Percentiles rank a stretch among this genome's conserved stretches.
Conservation (phyloP, 2,329 filamentous ascomycete species). For the Neurospora sp. region DNA sequence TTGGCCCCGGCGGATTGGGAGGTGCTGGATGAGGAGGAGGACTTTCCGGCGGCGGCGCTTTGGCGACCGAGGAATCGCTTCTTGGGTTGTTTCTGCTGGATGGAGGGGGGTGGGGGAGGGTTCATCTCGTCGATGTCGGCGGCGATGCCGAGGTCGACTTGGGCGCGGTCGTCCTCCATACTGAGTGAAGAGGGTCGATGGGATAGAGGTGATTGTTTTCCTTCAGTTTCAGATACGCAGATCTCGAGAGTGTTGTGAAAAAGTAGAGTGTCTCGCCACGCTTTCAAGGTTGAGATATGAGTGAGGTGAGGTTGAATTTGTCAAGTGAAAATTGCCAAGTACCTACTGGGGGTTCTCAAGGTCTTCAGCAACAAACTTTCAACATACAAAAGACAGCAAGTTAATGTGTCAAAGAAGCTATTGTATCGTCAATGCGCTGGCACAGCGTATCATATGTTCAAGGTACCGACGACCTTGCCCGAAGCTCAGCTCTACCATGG, state of each 20-base stretch:
- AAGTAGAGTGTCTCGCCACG: neutral
- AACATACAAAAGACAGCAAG: neutral
- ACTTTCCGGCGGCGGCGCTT: conserved; percentile 53
- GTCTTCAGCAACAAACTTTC: neutral
- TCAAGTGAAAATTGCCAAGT: neutral
- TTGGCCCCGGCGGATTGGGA: conserved; percentile 8
- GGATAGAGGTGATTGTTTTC: too few species aligned
- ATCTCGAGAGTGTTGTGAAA: neutral
- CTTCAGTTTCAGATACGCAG: too few species aligned
- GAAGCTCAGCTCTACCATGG: neutral
- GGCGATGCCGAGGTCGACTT: conserved; percentile 60
- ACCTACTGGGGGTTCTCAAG: neutral
- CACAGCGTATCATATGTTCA: neutral
- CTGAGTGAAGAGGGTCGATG: too few species aligned
- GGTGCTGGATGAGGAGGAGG: conserved; percentile 14
- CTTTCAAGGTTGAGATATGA: neutral
- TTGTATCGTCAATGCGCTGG: too few species aligned
- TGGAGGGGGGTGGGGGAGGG: conserved; percentile 2
- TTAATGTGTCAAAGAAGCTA: neutral
- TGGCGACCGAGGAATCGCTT: conserved; percentile 84
- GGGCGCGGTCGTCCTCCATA: conserved; percentile 65
- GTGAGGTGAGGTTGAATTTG: neutral
- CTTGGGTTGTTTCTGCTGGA: conserved; percentile 57
- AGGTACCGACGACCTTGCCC: neutral
- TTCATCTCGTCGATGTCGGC: conserved; percentile 46